Conservation (phyloP, 2,329 filamentous ascomycete species). For the Epicoccum nigrum region DNA sequence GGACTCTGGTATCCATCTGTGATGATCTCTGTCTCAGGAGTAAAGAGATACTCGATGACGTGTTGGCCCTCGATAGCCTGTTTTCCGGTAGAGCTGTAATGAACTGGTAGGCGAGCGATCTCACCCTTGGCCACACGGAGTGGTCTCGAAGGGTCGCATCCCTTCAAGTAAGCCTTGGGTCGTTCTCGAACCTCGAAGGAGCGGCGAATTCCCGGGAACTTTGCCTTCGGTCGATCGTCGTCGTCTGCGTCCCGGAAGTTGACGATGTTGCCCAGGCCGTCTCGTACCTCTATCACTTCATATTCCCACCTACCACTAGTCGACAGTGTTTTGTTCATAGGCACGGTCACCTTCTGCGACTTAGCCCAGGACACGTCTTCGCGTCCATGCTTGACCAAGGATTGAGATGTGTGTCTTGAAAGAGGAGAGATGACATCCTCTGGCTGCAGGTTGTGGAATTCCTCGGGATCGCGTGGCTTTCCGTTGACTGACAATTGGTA, state of each 20-base stretch:
- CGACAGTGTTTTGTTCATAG: constrained; percentile 87
- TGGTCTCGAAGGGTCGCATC: constrained; percentile 80
- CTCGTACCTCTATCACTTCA: constrained; percentile 87
- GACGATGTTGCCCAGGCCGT: constrained; percentile 85
- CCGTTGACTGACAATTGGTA: constrained; percentile 89
- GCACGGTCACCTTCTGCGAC: constrained; percentile 74
- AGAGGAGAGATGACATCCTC: constrained; percentile 83
- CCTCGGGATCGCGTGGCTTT: constrained; percentile 79
- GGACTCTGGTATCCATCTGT: constrained; percentile 70
- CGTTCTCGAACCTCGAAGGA: constrained; percentile 86
- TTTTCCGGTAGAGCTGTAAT: constrained; percentile 68
- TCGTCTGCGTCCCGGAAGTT: constrained; percentile 72
- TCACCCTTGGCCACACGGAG: constrained; percentile 82
- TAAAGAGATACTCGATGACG: constrained; percentile 81
- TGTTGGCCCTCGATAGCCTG: constrained; percentile 68
- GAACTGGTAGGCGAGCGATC: constrained; percentile 70
- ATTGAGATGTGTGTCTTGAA: constrained; percentile 63
- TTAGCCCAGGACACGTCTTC: constrained; percentile 82
- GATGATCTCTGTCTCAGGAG: constrained; percentile 71
- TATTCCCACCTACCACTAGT: constrained; percentile 85
- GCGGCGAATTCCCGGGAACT: constrained; percentile 70
- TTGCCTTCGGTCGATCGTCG: constrained; percentile 65
- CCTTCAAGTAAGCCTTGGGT: constrained; percentile 72
- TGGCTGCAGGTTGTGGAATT: constrained; percentile 88
- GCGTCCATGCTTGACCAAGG: constrained; percentile 62